These are phyloP conservation scores for Curvularia spicifera DNA, from an alignment of 2,329 filamentous ascomycete genomes.

Conservation along the genomic window DNA sequence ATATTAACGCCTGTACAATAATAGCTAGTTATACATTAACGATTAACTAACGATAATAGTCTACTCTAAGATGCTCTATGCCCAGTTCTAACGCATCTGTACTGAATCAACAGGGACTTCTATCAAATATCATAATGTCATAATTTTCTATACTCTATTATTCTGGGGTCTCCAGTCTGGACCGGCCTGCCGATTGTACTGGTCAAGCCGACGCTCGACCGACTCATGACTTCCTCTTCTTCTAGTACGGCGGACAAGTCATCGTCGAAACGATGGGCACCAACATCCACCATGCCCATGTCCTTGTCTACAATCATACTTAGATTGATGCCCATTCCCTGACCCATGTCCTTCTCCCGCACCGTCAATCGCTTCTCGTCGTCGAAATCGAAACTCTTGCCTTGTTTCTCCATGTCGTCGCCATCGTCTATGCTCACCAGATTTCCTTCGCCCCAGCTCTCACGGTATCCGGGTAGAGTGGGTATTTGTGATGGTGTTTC, in stretches of 20 bases:
- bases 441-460: constrained; percentile 15
- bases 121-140: constrained; percentile 2
- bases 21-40: not conserved
- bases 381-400: constrained; percentile 5
- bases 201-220: constrained; percentile 8
- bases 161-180: not conserved
- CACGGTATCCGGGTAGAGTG: constrained; percentile 24
- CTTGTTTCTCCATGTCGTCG: constrained; percentile 2
- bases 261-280: constrained; percentile 21
- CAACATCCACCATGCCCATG: not conserved
- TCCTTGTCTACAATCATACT: not conserved
- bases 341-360: constrained; percentile 11
- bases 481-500: constrained; percentile 23
- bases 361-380: constrained; percentile 11
- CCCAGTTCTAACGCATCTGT: not conserved
- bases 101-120: not conserved
- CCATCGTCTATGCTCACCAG: constrained; percentile 9
- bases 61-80: not conserved
- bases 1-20: not conserved
- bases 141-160: constrained; percentile 14
- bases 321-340: constrained; percentile 1
- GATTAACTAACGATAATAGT: not conserved
- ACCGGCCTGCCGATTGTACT: constrained; percentile 6
- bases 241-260: constrained; percentile 20
- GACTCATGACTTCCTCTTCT: constrained; percentile 1